These are phyloP conservation scores for Acidomyces sp. DNA, from an alignment of 495 filamentous ascomycete genomes.

Conservation along the genomic window DNA sequence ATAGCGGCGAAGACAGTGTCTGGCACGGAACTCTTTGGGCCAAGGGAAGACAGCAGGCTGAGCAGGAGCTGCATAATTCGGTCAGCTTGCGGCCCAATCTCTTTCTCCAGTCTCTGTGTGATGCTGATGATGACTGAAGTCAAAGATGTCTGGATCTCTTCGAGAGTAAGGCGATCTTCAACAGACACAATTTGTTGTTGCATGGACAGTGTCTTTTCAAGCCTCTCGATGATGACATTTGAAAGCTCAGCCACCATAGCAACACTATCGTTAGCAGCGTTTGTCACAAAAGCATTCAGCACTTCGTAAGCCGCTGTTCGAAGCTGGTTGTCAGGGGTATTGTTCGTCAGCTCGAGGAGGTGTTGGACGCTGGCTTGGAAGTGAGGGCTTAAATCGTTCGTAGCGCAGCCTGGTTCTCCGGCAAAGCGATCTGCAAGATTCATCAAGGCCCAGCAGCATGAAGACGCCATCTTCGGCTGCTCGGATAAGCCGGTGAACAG, in stretches of 20 bases:
- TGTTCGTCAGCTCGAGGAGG: slow-evolving; percentile 70
- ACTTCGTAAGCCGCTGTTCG: slow-evolving; percentile 98
- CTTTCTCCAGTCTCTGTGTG: slow-evolving; percentile 78
- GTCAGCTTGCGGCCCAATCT: slow-evolving; percentile 82
- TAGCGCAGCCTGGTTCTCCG: slow-evolving; percentile 58
- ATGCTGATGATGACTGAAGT: slow-evolving; percentile 82
- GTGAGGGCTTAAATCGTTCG: slow-evolving; percentile 77
- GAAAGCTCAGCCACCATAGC: slow-evolving; percentile 66
- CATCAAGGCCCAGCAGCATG: slow-evolving; percentile 98
- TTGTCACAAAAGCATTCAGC: slow-evolving; percentile 80
- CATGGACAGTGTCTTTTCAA: slow-evolving; percentile 83
- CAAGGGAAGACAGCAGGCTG: slow-evolving; percentile 61
- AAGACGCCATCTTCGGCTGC: slow-evolving; percentile 91
- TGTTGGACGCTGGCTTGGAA: slow-evolving; percentile 85
- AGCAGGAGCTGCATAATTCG: slow-evolving; percentile 83
- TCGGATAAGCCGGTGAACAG: slow-evolving; percentile 85
- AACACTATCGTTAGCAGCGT: slow-evolving; percentile 76
- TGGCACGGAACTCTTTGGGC: slow-evolving; percentile 82
- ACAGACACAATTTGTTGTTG: slow-evolving; percentile 90
- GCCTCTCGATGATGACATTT: slow-evolving; percentile 69
- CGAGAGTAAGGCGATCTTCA: slow-evolving; percentile 83
- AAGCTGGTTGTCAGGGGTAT: slow-evolving; percentile 60
- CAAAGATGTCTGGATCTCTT: slow-evolving; percentile 96
- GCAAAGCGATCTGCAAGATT: slow-evolving; percentile 93
- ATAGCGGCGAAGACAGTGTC: slow-evolving; percentile 85